phyloP scores from a whole-genome alignment of 163 green algal species.

The Chlamydomonas reinhardtii region DNA sequence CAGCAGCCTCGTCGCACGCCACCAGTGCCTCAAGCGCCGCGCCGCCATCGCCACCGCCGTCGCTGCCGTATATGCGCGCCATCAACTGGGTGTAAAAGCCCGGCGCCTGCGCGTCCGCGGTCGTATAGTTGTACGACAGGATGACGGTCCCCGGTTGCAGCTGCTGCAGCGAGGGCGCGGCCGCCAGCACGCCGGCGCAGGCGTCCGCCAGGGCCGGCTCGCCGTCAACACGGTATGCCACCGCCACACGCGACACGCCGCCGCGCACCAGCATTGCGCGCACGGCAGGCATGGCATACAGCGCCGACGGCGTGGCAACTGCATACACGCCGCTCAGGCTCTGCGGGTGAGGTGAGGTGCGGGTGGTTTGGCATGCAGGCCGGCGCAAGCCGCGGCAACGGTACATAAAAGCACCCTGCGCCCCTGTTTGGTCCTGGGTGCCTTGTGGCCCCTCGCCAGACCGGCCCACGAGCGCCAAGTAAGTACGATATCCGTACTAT shows the following conservation, averaged over 20 bases:
- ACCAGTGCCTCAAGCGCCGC: slow-evolving; percentile 15
- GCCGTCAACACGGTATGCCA: slow-evolving; percentile 11
- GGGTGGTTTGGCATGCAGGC: background rate
- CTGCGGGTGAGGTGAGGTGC: background rate
- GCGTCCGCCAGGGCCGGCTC: background rate
- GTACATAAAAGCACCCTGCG: too few relatives aligned
- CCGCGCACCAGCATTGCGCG: slow-evolving; percentile 27
- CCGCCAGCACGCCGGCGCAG: slow-evolving; percentile 1
- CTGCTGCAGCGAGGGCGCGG: slow-evolving; percentile 18
- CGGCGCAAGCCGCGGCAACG: too few relatives aligned
- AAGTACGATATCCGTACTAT: too few relatives aligned
- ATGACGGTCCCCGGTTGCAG: background rate
- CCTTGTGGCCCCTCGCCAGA: too few relatives aligned
- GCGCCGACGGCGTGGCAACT: background rate
- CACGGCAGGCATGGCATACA: background rate
- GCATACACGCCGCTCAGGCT: slow-evolving; percentile 21
- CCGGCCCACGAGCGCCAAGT: too few relatives aligned
- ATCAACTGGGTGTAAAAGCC: slow-evolving; percentile 12
- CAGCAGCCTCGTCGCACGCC: background rate
- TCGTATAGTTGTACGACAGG: background rate
- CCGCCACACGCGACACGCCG: background rate
- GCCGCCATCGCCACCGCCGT: background rate
- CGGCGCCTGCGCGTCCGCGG: background rate
- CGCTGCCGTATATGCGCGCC: too few relatives aligned
- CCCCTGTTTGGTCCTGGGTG: too few relatives aligned